Evolutionary conservation across 192 early-diverging fungal species (phyloP).

Genomic region (Coemansia sp.): DNA sequence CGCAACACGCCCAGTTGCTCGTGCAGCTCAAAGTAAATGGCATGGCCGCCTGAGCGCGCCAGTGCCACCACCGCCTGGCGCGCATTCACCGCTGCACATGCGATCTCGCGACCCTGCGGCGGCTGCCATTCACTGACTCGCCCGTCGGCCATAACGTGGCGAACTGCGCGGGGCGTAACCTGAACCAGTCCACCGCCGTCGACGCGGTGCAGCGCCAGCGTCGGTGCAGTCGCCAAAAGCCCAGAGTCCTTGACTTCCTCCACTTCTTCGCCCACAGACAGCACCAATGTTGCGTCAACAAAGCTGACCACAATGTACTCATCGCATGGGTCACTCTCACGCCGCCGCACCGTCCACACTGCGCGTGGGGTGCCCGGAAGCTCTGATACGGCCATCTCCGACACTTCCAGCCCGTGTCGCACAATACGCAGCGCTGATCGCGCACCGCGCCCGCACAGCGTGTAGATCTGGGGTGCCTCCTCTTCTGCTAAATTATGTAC

Average conservation of each 20-base stretch:
- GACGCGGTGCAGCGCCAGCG: slow-evolving; percentile 78
- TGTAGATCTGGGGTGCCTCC: slow-evolving; percentile 92
- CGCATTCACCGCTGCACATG: slow-evolving; percentile 76
- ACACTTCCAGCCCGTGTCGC: slow-evolving; percentile 87
- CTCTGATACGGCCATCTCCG: slow-evolving; percentile 89
- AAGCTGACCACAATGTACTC: slow-evolving; percentile 93
- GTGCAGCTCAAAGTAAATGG: slow-evolving; percentile 95
- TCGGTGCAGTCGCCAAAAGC: slow-evolving; percentile 80
- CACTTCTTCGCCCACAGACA: slow-evolving; percentile 92
- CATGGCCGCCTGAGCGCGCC: slow-evolving; percentile 67
- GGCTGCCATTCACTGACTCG: slow-evolving; percentile 94
- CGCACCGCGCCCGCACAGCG: slow-evolving; percentile 79
- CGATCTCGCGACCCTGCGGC: slow-evolving; percentile 69
- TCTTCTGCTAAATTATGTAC: slow-evolving; percentile 89
- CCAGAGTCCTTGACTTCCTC: slow-evolving; percentile 93
- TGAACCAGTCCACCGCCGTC: slow-evolving; percentile 89
- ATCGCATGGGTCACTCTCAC: slow-evolving; percentile 62
- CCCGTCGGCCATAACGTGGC: slow-evolving; percentile 83
- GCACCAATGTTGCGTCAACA: slow-evolving; percentile 85
- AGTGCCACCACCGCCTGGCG: slow-evolving; percentile 83
- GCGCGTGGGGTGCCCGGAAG: slow-evolving; percentile 91
- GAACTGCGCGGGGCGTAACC: slow-evolving; percentile 85
- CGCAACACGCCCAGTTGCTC: slow-evolving; percentile 67
- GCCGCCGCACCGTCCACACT: slow-evolving; percentile 73
- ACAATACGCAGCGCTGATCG: slow-evolving; percentile 82